Evolutionary conservation across 2,329 filamentous ascomycete species (phyloP).

Genomic region (Calonectria honghensis): DNA sequence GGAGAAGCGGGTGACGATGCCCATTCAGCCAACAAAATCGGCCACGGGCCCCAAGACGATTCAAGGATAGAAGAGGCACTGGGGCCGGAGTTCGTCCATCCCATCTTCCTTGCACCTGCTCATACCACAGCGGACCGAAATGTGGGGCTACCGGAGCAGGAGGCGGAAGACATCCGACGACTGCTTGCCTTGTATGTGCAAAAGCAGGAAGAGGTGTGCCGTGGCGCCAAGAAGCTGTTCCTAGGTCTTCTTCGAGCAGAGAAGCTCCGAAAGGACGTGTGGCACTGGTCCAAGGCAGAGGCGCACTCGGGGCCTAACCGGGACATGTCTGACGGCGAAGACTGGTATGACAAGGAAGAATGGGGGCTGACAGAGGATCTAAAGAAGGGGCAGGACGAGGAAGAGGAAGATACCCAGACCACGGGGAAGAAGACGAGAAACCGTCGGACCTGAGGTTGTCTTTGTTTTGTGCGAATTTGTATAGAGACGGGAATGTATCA

Average conservation of each 20-base stretch:
- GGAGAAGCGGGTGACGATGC: constrained; percentile 27
- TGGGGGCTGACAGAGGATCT: constrained; percentile 85
- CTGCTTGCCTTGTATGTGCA: constrained; percentile 86
- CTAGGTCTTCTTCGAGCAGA: constrained; percentile 83
- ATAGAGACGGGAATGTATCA: constrained; percentile 21
- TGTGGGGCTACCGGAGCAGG: constrained; percentile 80
- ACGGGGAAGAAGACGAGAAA: constrained; percentile 78
- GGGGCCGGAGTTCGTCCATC: constrained; percentile 78
- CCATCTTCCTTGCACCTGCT: constrained; percentile 81
- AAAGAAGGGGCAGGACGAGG: constrained; percentile 88
- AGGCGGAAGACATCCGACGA: constrained; percentile 86
- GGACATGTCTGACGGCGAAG: constrained; percentile 91
- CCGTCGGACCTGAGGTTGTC: constrained; percentile 61
- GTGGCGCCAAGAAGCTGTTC: constrained; percentile 80
- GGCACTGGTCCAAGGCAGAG: constrained; percentile 86
- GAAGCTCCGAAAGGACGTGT: constrained; percentile 81
- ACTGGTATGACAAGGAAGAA: constrained; percentile 90
- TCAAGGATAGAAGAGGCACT: constrained; percentile 33
- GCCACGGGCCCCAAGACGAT: constrained; percentile 29
- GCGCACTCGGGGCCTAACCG: constrained; percentile 79
- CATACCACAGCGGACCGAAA: constrained; percentile 80
- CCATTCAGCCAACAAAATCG: constrained; percentile 37
- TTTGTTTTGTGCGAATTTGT: constrained; percentile 33
- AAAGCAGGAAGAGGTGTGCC: constrained; percentile 89
- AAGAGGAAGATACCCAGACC: constrained; percentile 82